Conservation (phyloP, 352 stramenopile genomes). For the Peronosclerospora sorghi region DNA sequence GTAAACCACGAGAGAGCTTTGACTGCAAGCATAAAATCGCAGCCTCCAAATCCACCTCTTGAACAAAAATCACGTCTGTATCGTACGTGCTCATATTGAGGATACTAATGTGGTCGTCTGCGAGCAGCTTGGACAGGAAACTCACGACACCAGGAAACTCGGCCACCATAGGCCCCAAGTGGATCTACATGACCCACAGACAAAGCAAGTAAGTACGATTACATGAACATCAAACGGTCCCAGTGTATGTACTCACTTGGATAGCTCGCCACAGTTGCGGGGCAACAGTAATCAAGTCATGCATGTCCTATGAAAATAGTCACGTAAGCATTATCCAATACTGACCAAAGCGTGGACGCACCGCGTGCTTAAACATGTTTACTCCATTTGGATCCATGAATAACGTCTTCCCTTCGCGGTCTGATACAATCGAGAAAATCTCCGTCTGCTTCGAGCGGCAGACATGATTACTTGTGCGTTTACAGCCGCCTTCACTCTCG, state of each 20-base stretch:
- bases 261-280: constrained; percentile 73
- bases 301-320: constrained; percentile 36
- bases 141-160: constrained; percentile 79
- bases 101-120: constrained; percentile 79
- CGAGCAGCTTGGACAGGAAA: constrained; percentile 76
- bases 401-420: constrained; percentile 62
- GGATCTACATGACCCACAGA: constrained; percentile 39
- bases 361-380: constrained; percentile 67
- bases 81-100: constrained; percentile 88
- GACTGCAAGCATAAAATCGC: constrained; percentile 63
- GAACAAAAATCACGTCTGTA: constrained; percentile 83
- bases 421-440: constrained; percentile 77
- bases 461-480: constrained; percentile 33
- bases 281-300: constrained; percentile 50
- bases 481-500: constrained; percentile 48
- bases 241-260: constrained; percentile 27
- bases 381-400: constrained; percentile 80
- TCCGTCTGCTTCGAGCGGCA: constrained; percentile 71
- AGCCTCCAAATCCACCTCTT: constrained; percentile 51
- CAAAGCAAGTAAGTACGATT: constrained; percentile 1
- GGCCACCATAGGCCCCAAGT: constrained; percentile 75
- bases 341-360: constrained; percentile 16
- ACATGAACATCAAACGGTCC: background rate
- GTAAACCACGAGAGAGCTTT: constrained; percentile 67
- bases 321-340: background rate